A percentile compares a stretch with the other conserved stretches of the same genome.
phyloP scores from a whole-genome alignment of 441 rosid genomes.

The Bocquillonia castaneifolia region DNA sequence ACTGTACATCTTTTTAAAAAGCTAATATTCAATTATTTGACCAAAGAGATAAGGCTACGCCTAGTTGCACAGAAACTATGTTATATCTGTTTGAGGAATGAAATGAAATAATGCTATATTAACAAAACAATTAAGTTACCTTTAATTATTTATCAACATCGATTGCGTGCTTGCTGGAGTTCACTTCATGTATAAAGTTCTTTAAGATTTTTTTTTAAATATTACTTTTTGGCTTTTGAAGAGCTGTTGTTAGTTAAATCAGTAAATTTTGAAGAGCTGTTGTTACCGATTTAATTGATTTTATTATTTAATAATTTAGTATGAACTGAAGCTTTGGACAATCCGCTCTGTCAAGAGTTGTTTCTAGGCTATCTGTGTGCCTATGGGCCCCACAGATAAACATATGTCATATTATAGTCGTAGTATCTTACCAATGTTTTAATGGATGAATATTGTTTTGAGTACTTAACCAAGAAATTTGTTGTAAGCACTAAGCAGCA shows the following conservation, averaged over 20 bases:
- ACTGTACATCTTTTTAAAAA: too few species aligned
- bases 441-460: too few species aligned
- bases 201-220: too few species aligned
- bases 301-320: too few species aligned
- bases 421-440: too few species aligned
- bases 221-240: too few species aligned
- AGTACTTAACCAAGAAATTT: not conserved
- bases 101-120: too few species aligned
- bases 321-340: slow-evolving; percentile 7
- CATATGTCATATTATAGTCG: too few species aligned
- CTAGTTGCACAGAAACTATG: not conserved
- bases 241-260: not conserved
- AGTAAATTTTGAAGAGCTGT: not conserved
- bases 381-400: not conserved
- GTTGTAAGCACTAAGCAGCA: not conserved
- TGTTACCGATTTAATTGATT: not conserved
- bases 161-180: too few species aligned
- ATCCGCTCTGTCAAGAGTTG: not conserved
- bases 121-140: too few species aligned
- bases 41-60: not conserved
- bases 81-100: not conserved
- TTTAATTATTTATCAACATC: too few species aligned
- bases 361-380: not conserved
- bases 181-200: too few species aligned
- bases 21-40: not conserved